Base-by-base conservation (phyloP, 2,329 filamentous ascomycete genomes). In the Penicillium digitatum region DNA sequence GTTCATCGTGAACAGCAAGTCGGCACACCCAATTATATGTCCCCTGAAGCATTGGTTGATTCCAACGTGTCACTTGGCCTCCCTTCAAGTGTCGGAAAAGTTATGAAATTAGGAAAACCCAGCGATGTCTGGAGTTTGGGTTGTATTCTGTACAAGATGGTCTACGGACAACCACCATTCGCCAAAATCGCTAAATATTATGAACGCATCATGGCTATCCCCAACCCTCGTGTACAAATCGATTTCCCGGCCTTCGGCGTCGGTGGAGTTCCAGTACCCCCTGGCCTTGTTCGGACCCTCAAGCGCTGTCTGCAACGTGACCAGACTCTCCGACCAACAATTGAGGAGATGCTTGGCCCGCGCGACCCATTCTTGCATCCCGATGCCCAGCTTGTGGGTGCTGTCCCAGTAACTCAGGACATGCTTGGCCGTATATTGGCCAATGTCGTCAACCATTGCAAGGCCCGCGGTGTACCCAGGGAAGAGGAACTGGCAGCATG, bases 11-110 rank as follows among this genome's bases (percentile, higher is more conserved):
- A 99, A 70, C 89, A 87, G 11, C 91, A 97, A 75, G 87, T 97
- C 59, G 94, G 95, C 54, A 99, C 94, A 0, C 92, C 94, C 3
- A 99, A 95, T 73, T 99, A 96, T 78, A 99, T 99, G 94, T 95
- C 90, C 1, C 94, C 94, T 0, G 94, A 99, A 74, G 91, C 89
- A 2, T 82, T 99, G 46, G 86, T 95, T 70, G 94, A 97, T 74
- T 88, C 86, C 26, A 95, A 95, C 63, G 87, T 85, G 51, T 72
- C 79, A 18, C 75, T 78, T 53, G 84, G 79, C 56, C 64, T 75
- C 50, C 74, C 72, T 53, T 69, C 76, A 56, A 76, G 72, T 47
- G 72, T 75, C 49, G 70, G 75, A 75, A 95, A 92, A 72, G 81
- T 96, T 57, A 94, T 96, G 86, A 96, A 96, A 71, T 81, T 99